Evolutionary conservation across 1,284 basidiomycete species (phyloP).

Genomic region (Fomitopsis palustris): DNA sequence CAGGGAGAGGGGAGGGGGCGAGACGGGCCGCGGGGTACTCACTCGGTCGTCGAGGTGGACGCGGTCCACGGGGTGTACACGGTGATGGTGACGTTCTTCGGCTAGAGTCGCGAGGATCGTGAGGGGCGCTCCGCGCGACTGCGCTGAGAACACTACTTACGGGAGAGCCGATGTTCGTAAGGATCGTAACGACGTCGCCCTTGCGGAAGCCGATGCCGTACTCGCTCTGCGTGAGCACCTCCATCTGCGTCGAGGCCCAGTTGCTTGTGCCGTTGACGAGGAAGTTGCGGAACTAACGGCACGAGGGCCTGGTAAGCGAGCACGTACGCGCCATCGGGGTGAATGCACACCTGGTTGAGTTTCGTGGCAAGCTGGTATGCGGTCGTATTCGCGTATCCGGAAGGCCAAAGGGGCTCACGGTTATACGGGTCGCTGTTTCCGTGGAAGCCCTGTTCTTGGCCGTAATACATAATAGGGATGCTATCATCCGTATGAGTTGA

Average conservation of each 20-base stretch:
- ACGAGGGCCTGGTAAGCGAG: neutral
- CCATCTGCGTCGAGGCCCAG: constrained; percentile 55
- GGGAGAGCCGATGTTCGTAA: constrained; percentile 78
- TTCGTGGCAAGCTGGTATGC: constrained; percentile 58
- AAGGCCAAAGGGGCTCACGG: constrained; percentile 76
- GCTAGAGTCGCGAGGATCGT: constrained; percentile 31
- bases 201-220: constrained; percentile 70
- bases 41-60: constrained; percentile 53
- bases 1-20: neutral
- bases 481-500: constrained; percentile 32
- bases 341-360: constrained; percentile 53
- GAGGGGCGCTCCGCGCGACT: too few species aligned
- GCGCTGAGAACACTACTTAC: constrained; percentile 44
- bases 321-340: neutral
- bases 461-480: constrained; percentile 55
- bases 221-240: constrained; percentile 55
- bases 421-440: constrained; percentile 52
- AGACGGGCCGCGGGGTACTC: constrained; percentile 18
- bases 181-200: constrained; percentile 62
- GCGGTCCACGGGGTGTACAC: constrained; percentile 50
- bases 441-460: constrained; percentile 48
- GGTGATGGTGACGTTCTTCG: constrained; percentile 50
- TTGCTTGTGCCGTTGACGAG: constrained; percentile 52
- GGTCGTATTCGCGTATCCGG: constrained; percentile 58
- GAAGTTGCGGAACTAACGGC: constrained; percentile 57